Percentiles rank a stretch among this genome's conserved stretches.
Conservation (phyloP, 495 filamentous ascomycete species). For the Aspergillus ostianus region DNA sequence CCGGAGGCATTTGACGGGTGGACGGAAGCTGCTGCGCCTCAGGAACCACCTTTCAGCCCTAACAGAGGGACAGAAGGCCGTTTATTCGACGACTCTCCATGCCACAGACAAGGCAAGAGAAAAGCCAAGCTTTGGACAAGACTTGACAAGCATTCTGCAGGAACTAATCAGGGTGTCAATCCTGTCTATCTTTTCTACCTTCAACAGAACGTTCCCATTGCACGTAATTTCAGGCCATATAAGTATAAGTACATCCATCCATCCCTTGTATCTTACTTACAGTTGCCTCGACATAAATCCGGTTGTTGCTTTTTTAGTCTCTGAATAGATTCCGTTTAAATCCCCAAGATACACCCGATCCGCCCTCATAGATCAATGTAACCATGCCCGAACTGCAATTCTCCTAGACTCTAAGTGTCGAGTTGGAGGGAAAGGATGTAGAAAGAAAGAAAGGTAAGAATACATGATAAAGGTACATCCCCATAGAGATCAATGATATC, state of each 20-base stretch:
- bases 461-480: conserved; percentile 1
- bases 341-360: background rate
- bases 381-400: background rate
- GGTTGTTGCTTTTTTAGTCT: background rate
- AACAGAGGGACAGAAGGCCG: background rate
- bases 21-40: background rate
- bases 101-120: background rate
- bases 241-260: background rate
- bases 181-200: background rate
- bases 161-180: background rate
- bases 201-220: background rate
- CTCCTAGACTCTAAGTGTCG: background rate
- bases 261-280: background rate
- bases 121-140: background rate
- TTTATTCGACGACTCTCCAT: no score
- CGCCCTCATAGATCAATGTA: background rate
- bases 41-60: background rate
- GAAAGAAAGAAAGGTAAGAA: conserved; percentile 10
- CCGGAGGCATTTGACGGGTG: background rate
- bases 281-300: background rate
- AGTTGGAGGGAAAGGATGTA: background rate
- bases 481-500: conserved; percentile 14
- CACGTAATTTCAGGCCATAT: background rate
- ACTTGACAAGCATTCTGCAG: background rate
- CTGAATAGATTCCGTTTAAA: background rate